Percentiles rank a stretch among this genome's conserved stretches.
Evolutionary conservation across 2,329 filamentous ascomycete species (phyloP).

Genomic region (Calonectria montana): DNA sequence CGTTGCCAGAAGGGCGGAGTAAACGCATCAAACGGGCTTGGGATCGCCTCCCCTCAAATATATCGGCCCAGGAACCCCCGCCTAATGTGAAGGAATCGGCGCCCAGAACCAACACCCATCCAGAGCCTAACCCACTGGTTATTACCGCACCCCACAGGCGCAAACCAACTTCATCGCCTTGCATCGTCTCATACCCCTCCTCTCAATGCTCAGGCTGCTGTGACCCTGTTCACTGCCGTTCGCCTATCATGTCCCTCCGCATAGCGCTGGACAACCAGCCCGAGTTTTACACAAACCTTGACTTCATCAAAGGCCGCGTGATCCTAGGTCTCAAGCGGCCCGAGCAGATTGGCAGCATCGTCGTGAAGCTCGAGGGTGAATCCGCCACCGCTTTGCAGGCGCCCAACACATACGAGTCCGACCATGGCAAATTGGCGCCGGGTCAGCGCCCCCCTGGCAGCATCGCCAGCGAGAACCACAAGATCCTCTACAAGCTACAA

Average conservation of each 20-base stretch:
- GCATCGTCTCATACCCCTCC: slow-evolving; percentile 19
- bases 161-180: slow-evolving; percentile 23
- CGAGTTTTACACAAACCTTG: slow-evolving; percentile 84
- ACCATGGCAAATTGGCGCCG: slow-evolving; percentile 47
- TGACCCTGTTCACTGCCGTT: slow-evolving; percentile 15
- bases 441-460: slow-evolving; percentile 52
- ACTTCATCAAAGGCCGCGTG: slow-evolving; percentile 74
- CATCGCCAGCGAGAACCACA: slow-evolving; percentile 69
- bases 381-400: slow-evolving; percentile 73
- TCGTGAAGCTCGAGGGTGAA: slow-evolving; percentile 88
- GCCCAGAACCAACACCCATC: slow-evolving; percentile 20
- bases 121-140: slow-evolving; percentile 15
- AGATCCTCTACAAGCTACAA: slow-evolving; percentile 80
- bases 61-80: slow-evolving; percentile 14
- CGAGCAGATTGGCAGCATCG: slow-evolving; percentile 77
- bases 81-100: slow-evolving; percentile 9
- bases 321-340: slow-evolving; percentile 70
- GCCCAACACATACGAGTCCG: slow-evolving; percentile 57
- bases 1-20: slow-evolving; percentile 22
- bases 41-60: slow-evolving; percentile 7
- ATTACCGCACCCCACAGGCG: slow-evolving; percentile 23
- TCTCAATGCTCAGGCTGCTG: slow-evolving; percentile 21
- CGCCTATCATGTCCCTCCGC: slow-evolving; percentile 70
- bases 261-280: slow-evolving; percentile 75
- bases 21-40: background rate